Conservation (phyloP, 768 basidiomycete species). For the Lepiota venenata region DNA sequence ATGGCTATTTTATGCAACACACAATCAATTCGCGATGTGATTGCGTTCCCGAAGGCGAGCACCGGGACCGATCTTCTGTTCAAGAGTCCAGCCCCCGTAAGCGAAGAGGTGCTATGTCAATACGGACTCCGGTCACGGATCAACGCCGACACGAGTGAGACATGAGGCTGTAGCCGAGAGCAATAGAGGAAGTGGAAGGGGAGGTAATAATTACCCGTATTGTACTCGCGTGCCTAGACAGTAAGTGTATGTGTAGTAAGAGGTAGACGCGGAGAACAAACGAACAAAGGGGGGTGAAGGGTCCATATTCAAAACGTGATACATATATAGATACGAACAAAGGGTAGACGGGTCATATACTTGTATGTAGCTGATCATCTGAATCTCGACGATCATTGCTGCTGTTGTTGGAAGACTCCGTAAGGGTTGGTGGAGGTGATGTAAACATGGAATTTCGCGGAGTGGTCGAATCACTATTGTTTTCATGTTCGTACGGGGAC, state of each 20-base stretch:
- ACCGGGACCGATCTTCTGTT: slow-evolving; percentile 84
- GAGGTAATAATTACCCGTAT: slow-evolving; percentile 1
- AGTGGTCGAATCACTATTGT: slow-evolving; percentile 15
- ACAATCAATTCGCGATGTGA: slow-evolving; percentile 89
- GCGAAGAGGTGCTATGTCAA: slow-evolving; percentile 49
- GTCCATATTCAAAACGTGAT: slow-evolving; percentile 13
- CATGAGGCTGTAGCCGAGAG: slow-evolving; percentile 2
- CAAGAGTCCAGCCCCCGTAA: slow-evolving; percentile 74
- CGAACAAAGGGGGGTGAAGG: background rate
- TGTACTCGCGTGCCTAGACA: background rate
- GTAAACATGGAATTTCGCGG: slow-evolving; percentile 26
- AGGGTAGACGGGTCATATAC: slow-evolving; percentile 15
- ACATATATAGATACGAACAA: slow-evolving; percentile 14
- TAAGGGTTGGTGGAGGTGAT: slow-evolving; percentile 23
- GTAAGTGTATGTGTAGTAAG: background rate
- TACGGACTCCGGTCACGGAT: slow-evolving; percentile 52
- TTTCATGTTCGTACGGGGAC: slow-evolving; percentile 26
- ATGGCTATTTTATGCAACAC: slow-evolving; percentile 89
- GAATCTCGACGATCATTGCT: slow-evolving; percentile 20
- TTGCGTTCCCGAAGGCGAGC: slow-evolving; percentile 93
- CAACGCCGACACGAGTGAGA: slow-evolving; percentile 3
- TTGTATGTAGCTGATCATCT: slow-evolving; percentile 19
- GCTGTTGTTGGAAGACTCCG: slow-evolving; percentile 20
- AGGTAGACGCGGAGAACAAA: background rate
- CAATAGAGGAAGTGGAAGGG: background rate